A percentile compares a stretch with the other conserved stretches of the same genome.
Conservation (phyloP, 1,284 basidiomycete species). For the Exobasidium rhododendri region DNA sequence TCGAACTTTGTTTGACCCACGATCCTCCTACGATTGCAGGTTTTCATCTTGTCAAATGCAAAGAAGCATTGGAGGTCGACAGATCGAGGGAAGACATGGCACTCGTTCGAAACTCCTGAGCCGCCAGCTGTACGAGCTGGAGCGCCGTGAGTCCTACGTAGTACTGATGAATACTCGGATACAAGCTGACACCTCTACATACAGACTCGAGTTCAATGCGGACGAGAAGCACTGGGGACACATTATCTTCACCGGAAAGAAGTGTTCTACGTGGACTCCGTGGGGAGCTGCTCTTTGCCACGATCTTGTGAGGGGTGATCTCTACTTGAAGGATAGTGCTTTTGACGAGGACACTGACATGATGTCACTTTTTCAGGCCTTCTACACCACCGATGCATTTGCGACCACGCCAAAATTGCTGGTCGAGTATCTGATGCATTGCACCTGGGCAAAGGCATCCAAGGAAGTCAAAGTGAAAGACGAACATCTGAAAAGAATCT, state of each 20-base stretch:
- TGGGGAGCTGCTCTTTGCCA: conserved; percentile 45
- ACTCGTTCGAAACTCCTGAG: conserved; percentile 41
- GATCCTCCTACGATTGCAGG: conserved; percentile 16
- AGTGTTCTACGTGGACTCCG: conserved; percentile 43
- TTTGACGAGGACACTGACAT: too few relatives aligned
- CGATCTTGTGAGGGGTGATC: conserved; percentile 20
- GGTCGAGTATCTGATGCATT: conserved; percentile 45
- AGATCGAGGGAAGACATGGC: conserved; percentile 49
- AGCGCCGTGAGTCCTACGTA: conserved; percentile 20
- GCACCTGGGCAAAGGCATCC: conserved; percentile 51
- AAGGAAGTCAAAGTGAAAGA: conserved; percentile 27
- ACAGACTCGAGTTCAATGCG: conserved; percentile 45
- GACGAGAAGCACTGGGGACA: conserved; percentile 41
- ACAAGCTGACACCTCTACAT: not conserved
- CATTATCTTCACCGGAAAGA: conserved; percentile 49
- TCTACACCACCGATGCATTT: conserved; percentile 48
- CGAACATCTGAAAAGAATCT: conserved; percentile 37
- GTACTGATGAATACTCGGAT: too few relatives aligned
- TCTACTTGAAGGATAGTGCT: too few relatives aligned
- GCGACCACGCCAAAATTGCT: conserved; percentile 31
- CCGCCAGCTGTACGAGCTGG: conserved; percentile 37
- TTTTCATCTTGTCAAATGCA: conserved; percentile 44
- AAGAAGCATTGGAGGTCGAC: conserved; percentile 45
- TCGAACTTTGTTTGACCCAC: conserved; percentile 1
- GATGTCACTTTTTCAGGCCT: too few relatives aligned